Evolutionary conservation across 306 rosid genomes (phyloP), one percentile per base, ranked within the genome.

Genomic region (Rosa chinensis): DNA sequence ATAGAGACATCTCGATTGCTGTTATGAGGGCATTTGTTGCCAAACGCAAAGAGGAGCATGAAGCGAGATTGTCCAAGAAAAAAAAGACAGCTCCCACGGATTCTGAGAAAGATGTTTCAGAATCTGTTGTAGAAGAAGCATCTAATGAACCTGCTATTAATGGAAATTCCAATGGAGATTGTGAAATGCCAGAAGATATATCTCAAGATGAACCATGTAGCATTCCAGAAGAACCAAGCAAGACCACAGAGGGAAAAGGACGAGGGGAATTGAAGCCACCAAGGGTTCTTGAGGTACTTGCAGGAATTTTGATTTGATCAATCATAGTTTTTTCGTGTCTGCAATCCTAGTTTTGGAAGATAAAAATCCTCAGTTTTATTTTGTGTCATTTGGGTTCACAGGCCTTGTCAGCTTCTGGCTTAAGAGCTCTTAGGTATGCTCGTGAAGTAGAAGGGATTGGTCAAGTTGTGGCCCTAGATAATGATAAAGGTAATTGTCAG

Each of bases 351-450:
- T 53, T 62, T 17, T 42, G 40, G 71, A 72, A 74, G 32, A 40
- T 20, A 23, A 28, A 23, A 73, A 69, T 39, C 5, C 23, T 43
- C 61, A 37, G 40, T 63, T 70, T 55, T 74, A 12, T 28, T 21
- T 77, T 72, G 59, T 77, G 17, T 75, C 42, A 72, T 78, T 77
- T 77, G 52, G 8, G n/a, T 77, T 61, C 62, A 18, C 78, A 95
- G 99, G 99, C 99, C 53, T 83, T 96, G 85, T 93, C 99, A 20
- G 99, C 99, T 82, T 91, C 99, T 72, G 98, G 99, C 74, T 82
- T 96, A 84, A 93, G 99, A 87, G 93, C 99, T 74, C 93, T 96
- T 52, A 87, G 99, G 85, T 96, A 96, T 82, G 98, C 98, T 59
- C 89, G 97, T 52, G 99, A 96, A 91, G 78, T 96, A 44, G 97